Base-by-base conservation (phyloP, 2,329 filamentous ascomycete genomes). In the Scopulariopsis brevicaulis region DNA sequence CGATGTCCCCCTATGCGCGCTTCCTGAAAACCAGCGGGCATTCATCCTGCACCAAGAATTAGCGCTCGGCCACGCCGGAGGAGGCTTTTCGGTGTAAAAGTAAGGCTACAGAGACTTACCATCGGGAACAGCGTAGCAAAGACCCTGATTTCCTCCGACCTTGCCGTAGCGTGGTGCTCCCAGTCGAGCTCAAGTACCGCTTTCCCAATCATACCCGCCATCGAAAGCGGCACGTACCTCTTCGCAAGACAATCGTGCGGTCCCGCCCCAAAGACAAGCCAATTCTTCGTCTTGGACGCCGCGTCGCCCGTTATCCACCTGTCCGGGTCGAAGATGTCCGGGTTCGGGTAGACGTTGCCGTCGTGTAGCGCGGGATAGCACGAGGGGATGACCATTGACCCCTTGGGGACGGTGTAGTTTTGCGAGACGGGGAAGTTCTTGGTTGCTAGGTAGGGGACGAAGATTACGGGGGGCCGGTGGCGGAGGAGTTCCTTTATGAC, bases 401-500 rank as follows among this genome's bases (percentile, higher is more conserved):
- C 77, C 60, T 76, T 78, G 0, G 76, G 75, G 0, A 76, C 74
- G 0, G 77, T 80, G 59, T 80, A 80, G 8, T 65, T 62, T 0
- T 73, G 67, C 0, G 76, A 78, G 34, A 80, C 66, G 0, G 76
- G 74, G 57, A 80, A 80, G 14, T 66, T 61, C 58, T 74, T 76
- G 0, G 71, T 77, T 0, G 76, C 74, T 1, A 76, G 68, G 50
- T 81, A 81, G 0, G 78, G 78, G 0, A 81, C 77, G 58, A 81
- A 77, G 57, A 80, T 80, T 50, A 81, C 78, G 0, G 78, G 78
- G 1, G 78, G 78, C 0, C 77, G 65, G 62, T 78, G 68, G 40
- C 78, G 77, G 15, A 81, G 75, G 1, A 79, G 69, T 61, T 81
- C 78, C 60, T 79, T 81, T 59, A 81, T 68, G 0, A 80, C 77